Conservation (phyloP, 2,329 filamentous ascomycete species). For the Coniella vitis region DNA sequence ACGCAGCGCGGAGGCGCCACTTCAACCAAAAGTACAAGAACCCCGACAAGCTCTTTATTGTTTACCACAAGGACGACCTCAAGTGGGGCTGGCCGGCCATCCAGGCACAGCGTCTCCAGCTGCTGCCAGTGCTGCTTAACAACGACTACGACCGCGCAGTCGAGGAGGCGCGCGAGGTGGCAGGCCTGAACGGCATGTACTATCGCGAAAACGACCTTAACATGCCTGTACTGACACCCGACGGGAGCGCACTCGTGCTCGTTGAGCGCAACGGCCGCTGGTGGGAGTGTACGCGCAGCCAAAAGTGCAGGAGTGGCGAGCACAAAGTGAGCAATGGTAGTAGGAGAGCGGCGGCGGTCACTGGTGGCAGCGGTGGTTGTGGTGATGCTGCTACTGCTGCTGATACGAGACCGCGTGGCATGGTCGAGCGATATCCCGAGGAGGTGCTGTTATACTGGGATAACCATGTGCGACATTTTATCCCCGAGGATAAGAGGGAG, state of each 20-base stretch:
- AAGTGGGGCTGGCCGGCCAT: constrained; percentile 14
- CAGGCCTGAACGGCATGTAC: constrained; percentile 13
- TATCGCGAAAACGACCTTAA: constrained; percentile 16
- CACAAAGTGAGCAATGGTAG: not conserved
- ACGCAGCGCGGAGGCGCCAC: constrained; percentile 9
- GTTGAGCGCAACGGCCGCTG: constrained; percentile 9
- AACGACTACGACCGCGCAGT: constrained; percentile 13
- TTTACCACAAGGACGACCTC: constrained; percentile 15
- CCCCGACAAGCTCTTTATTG: constrained; percentile 14
- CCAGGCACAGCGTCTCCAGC: constrained; percentile 8
- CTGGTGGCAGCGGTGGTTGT: no score
- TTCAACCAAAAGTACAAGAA: constrained; percentile 16
- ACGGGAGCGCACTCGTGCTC: constrained; percentile 14
- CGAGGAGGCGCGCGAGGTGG: constrained; percentile 13
- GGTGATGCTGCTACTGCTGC: not conserved
- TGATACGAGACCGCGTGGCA: constrained; percentile 8
- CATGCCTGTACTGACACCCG: constrained; percentile 15
- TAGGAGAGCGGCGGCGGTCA: not conserved
- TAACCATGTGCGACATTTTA: constrained; percentile 11
- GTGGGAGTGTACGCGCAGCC: constrained; percentile 13
- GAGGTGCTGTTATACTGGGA: constrained; percentile 16
- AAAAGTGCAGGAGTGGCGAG: constrained; percentile 8
- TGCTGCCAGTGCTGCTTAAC: constrained; percentile 11
- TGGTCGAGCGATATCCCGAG: constrained; percentile 15
- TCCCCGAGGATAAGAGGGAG: constrained; percentile 4